phyloP scores from a whole-genome alignment of 1,284 basidiomycete species.

The Xerocomus minutiporus region DNA sequence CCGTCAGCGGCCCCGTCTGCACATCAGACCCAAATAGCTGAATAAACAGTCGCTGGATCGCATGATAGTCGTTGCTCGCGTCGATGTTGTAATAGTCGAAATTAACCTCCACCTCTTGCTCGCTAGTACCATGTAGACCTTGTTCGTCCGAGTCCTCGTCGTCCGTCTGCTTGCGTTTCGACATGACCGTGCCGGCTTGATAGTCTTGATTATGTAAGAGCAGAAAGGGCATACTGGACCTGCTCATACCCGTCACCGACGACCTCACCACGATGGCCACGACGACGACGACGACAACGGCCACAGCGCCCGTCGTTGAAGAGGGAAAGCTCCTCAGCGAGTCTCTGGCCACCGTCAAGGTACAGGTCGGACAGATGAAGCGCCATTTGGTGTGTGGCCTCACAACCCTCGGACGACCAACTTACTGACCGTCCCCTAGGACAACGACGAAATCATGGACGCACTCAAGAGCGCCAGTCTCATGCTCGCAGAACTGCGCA shows the following conservation, averaged over 20 bases:
- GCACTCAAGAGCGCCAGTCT: slow-evolving; percentile 91
- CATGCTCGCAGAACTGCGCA: slow-evolving; percentile 92
- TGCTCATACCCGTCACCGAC: neutral
- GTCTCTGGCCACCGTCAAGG: slow-evolving; percentile 82
- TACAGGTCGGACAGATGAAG: slow-evolving; percentile 92
- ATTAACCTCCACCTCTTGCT: slow-evolving; percentile 62
- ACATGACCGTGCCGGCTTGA: slow-evolving; percentile 12
- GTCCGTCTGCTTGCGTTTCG: slow-evolving; percentile 26
- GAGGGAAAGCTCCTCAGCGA: slow-evolving; percentile 81
- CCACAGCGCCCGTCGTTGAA: slow-evolving; percentile 38
- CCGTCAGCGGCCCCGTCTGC: slow-evolving; percentile 67
- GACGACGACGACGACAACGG: slow-evolving; percentile 10
- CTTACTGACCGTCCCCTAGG: slow-evolving; percentile 42
- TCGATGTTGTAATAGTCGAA: slow-evolving; percentile 92
- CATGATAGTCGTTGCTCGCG: slow-evolving; percentile 78
- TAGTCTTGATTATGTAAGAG: slow-evolving; percentile 17
- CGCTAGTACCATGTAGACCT: slow-evolving; percentile 6
- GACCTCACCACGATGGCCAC: slow-evolving; percentile 22
- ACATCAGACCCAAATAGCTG: slow-evolving; percentile 86
- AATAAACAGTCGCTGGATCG: slow-evolving; percentile 72
- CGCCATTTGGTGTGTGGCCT: slow-evolving; percentile 70
- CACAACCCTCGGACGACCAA: neutral
- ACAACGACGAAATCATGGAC: slow-evolving; percentile 94
- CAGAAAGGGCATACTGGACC: neutral
- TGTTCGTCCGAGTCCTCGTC: slow-evolving; percentile 13